Percentiles rank a stretch among this genome's conserved stretches.
phyloP scores from a whole-genome alignment of 1,139 yeast species.

The Nakaseomyces sp. region DNA sequence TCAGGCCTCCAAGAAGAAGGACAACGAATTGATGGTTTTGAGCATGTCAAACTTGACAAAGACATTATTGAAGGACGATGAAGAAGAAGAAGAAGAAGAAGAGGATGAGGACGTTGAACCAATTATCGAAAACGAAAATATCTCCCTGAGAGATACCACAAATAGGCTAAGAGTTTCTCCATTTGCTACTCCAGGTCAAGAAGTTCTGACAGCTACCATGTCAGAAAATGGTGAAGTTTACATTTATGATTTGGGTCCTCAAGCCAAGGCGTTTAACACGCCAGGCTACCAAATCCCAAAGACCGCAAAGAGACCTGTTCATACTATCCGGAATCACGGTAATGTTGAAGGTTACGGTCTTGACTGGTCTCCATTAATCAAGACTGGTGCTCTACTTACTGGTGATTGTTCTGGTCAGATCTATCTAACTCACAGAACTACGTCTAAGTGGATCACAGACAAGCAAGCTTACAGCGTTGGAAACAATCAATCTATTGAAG shows the following conservation, averaged over 20 bases:
- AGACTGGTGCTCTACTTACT: constrained; percentile 71
- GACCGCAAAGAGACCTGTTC: constrained; percentile 66
- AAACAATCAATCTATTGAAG: constrained; percentile 70
- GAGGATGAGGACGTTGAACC: constrained; percentile 76
- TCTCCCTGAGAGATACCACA: constrained; percentile 75
- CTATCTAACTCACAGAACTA: constrained; percentile 66
- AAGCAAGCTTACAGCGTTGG: constrained; percentile 68
- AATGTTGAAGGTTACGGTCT: constrained; percentile 94
- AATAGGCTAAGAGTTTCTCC: constrained; percentile 85
- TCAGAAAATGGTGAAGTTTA: constrained; percentile 84
- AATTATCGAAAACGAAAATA: constrained; percentile 69
- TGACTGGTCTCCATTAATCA: constrained; percentile 88
- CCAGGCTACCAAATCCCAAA: constrained; percentile 83
- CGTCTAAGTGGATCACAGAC: constrained; percentile 81
- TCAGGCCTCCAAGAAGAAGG: constrained; percentile 80
- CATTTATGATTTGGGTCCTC: constrained; percentile 74
- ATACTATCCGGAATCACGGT: constrained; percentile 85
- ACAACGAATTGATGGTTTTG: constrained; percentile 79
- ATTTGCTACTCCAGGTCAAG: constrained; percentile 43
- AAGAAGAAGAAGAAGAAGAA: constrained; percentile 58
- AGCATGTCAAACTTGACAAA: constrained; percentile 75
- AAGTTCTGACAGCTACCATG: constrained; percentile 81
- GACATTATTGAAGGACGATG: constrained; percentile 76
- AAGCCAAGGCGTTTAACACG: constrained; percentile 71
- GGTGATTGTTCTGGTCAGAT: constrained; percentile 88